Percentiles rank a stretch among this genome's conserved stretches.
Evolutionary conservation across 2,329 filamentous ascomycete genomes (phyloP).

Genomic region (Colletotrichum limetticola): DNA sequence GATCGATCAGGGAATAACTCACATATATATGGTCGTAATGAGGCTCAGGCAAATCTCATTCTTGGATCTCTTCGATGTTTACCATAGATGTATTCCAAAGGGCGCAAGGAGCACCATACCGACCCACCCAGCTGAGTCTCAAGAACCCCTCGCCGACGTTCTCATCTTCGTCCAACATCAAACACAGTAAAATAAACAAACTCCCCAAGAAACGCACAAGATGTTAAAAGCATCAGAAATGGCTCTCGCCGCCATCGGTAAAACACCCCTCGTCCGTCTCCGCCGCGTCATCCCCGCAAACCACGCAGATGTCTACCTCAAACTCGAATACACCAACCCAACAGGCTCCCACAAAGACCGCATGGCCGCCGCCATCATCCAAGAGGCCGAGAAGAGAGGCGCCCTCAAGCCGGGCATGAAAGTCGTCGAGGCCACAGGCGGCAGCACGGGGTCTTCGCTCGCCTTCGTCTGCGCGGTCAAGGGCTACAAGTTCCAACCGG

Average conservation of each 20-base stretch:
- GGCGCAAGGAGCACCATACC: neutral
- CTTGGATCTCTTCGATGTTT: too few species aligned
- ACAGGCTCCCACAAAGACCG: constrained; percentile 34
- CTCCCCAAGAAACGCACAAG: too few species aligned
- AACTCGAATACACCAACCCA: constrained; percentile 34
- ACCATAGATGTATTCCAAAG: too few species aligned
- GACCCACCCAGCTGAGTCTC: neutral
- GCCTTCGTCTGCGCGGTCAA: constrained; percentile 37
- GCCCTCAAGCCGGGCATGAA: constrained; percentile 12
- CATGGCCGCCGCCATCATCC: constrained; percentile 27
- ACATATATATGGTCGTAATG: too few species aligned
- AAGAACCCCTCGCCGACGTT: neutral
- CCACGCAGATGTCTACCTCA: constrained; percentile 24
- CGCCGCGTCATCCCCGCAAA: neutral
- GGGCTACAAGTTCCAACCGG: constrained; percentile 37
- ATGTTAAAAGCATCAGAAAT: neutral
- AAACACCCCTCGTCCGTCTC: constrained; percentile 25
- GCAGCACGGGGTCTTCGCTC: constrained; percentile 32
- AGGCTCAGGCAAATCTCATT: too few species aligned
- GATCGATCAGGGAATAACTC: too few species aligned
- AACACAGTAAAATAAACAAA: neutral
- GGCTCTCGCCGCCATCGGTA: constrained; percentile 24
- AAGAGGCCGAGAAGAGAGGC: constrained; percentile 21
- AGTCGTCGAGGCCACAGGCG: constrained; percentile 32
- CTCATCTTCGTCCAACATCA: neutral